Conservation (phyloP, 179 eudicot genomes). For the Amaranthus tricolor region DNA sequence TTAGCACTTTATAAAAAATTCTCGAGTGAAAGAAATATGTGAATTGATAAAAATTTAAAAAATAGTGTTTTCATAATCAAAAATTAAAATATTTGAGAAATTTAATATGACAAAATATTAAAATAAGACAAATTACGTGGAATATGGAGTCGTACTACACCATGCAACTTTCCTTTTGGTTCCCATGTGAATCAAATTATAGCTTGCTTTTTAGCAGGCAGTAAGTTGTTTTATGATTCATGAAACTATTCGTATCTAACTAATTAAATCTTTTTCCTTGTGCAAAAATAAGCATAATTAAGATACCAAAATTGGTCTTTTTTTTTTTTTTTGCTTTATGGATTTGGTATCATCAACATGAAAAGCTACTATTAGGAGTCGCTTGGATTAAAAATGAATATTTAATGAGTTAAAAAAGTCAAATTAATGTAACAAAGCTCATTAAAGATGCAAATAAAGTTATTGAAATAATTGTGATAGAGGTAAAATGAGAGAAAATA, state of each 20-base stretch:
- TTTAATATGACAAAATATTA: neutral
- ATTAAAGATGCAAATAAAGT: too few species aligned
- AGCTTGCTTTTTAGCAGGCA: neutral
- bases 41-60: neutral
- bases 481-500: too few species aligned
- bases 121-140: neutral
- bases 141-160: slow-evolving; percentile 3
- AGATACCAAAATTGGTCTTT: neutral
- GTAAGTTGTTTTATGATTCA: neutral
- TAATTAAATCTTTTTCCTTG: too few species aligned
- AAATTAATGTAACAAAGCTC: too few species aligned
- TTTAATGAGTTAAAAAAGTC: too few species aligned
- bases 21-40: neutral
- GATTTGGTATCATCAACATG: too few species aligned
- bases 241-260: neutral
- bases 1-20: neutral
- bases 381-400: too few species aligned
- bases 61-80: neutral
- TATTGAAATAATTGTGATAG: too few species aligned
- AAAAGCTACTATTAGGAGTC: too few species aligned
- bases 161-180: slow-evolving; percentile 6
- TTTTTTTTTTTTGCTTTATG: neutral
- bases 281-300: neutral
- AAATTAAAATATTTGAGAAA: neutral
- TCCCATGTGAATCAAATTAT: slow-evolving; percentile 23